Conservation (phyloP, 208 protist genomes). For the Endotrypanum monterogeii region DNA sequence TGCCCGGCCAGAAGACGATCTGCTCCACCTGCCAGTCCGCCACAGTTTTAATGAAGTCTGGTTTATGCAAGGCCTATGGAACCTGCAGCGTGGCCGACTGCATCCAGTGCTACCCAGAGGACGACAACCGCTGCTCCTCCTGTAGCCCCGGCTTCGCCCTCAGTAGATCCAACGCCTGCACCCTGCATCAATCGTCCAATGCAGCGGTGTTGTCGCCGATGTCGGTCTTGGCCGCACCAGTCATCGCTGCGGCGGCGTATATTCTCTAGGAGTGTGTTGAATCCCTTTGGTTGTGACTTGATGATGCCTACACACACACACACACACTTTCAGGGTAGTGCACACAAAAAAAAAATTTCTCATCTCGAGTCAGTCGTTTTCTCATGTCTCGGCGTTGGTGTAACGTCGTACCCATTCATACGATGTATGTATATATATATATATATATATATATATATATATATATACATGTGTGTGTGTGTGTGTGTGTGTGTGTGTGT, state of each 20-base stretch:
- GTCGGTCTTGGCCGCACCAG: background rate
- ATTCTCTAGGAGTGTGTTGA: background rate
- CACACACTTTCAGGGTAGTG: background rate
- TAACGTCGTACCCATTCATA: too few relatives aligned
- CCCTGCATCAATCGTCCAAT: background rate
- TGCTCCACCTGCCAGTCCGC: slow-evolving; percentile 4
- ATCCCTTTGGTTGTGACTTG: background rate
- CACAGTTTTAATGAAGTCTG: slow-evolving; percentile 5
- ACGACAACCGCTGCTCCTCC: slow-evolving; percentile 21
- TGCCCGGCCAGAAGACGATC: background rate
- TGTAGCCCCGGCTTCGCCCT: slow-evolving; percentile 17
- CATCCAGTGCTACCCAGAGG: slow-evolving; percentile 15
- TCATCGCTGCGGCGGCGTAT: background rate
- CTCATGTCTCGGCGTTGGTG: too few relatives aligned
- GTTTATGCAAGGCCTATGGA: slow-evolving; percentile 10
- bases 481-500: background rate
- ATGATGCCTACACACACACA: background rate
- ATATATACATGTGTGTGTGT: background rate
- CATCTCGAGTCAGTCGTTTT: too few relatives aligned
- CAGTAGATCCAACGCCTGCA: slow-evolving; percentile 19
- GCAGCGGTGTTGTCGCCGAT: background rate
- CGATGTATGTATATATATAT: too few relatives aligned
- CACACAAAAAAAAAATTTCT: too few relatives aligned
- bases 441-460: background rate
- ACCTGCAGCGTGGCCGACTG: slow-evolving; percentile 17